These are phyloP conservation scores for Exophiala phaeomuriformis DNA, from an alignment of 2,329 filamentous ascomycete species.

Conservation along the genomic window DNA sequence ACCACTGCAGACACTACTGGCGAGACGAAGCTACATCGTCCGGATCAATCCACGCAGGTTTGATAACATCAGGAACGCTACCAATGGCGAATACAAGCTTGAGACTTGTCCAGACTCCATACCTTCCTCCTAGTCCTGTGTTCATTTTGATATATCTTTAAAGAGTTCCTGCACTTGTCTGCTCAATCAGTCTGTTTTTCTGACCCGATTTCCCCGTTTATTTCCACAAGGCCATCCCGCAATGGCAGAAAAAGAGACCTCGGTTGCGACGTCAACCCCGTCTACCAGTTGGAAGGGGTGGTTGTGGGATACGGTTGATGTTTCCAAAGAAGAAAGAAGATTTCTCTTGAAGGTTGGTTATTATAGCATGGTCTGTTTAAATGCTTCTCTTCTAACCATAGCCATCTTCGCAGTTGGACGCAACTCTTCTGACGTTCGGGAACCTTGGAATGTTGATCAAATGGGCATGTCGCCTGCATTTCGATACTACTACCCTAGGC, in stretches of 20 bases:
- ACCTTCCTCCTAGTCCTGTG: neutral
- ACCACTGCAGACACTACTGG: neutral
- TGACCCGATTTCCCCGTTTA: neutral
- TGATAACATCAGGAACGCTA: neutral
- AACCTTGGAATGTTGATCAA: conserved; percentile 20
- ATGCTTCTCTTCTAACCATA: neutral
- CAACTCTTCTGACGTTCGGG: conserved; percentile 14
- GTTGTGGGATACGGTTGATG: conserved; percentile 19
- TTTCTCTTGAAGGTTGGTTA: conserved; percentile 15
- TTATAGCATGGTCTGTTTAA: neutral
- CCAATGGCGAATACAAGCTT: neutral
- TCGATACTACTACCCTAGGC: neutral
- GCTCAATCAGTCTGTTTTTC: too few species aligned
- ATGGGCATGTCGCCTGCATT: conserved; percentile 8
- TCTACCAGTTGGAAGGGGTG: conserved; percentile 17
- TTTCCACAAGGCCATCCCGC: neutral
- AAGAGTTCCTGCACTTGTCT: too few species aligned
- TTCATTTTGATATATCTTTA: too few species aligned
- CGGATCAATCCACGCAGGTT: neutral
- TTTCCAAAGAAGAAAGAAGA: conserved; percentile 14
- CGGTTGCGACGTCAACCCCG: conserved; percentile 3
- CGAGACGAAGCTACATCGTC: neutral
- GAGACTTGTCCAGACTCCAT: neutral
- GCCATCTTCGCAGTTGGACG: conserved; percentile 6
- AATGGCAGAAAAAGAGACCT: conserved; percentile 11